Conservation (phyloP, 257 asterid species). For the Echites panduratus region DNA sequence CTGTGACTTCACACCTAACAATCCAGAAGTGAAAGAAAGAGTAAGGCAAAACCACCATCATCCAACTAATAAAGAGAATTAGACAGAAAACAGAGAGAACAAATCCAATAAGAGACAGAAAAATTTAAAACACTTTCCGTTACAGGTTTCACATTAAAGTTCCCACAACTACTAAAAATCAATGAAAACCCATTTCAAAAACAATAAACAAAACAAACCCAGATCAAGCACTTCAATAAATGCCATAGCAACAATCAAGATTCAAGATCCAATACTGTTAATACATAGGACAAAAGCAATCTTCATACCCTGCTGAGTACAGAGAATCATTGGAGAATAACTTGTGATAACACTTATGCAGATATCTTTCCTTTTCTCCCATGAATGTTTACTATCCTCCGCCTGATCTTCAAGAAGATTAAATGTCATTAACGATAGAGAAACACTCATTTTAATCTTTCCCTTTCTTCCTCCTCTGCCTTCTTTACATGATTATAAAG, state of each 20-base stretch:
- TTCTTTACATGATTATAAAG: constrained; percentile 17
- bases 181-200: constrained; percentile 18
- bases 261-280: constrained; percentile 16
- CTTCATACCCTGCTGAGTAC: constrained; percentile 83
- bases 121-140: constrained; percentile 10
- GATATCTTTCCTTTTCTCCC: constrained; percentile 93
- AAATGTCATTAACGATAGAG: constrained; percentile 82
- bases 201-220: constrained; percentile 28
- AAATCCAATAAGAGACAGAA: constrained; percentile 11
- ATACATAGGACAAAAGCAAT: neutral
- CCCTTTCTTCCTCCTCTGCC: neutral
- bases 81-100: neutral
- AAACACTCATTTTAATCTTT: constrained; percentile 64
- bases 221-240: constrained; percentile 37
- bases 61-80: constrained; percentile 11
- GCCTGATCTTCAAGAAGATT: constrained; percentile 93
- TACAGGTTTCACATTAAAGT: constrained; percentile 4
- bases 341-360: constrained; percentile 82
- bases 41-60: constrained; percentile 12
- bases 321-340: constrained; percentile 83
- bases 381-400: constrained; percentile 75
- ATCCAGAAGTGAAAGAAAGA: constrained; percentile 10
- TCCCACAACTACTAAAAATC: constrained; percentile 14
- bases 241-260: constrained; percentile 5
- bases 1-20: constrained; percentile 79